Evolutionary conservation across 805 yeast species (phyloP), one percentile per base, ranked within the genome.

Genomic region (Middelhovenomyces tepae): DNA sequence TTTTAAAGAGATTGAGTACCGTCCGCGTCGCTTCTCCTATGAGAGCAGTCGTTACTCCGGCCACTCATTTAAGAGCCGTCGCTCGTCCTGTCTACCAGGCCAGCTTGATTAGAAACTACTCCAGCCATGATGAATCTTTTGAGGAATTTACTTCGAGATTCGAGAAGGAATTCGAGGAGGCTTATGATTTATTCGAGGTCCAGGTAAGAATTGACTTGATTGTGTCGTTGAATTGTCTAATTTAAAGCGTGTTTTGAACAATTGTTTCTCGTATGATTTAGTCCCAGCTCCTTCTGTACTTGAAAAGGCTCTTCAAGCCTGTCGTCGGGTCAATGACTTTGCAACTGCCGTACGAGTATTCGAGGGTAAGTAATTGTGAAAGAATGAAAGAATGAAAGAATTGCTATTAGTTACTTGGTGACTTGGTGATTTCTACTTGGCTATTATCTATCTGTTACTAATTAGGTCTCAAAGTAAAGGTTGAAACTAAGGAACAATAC

Each of bases 321-420:
- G 96, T 51, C 87, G 98, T 78, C 84, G 97, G 68, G 97, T 91
- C 48, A 85, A 91, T 65, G 98, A 91, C 69, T 84, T 84, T 67
- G 95, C 98, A 42, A 87, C 97, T 40, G 98, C 98, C 36, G 91
- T 86, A 49, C 83, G 98, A 69, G 95, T 94, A 37, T 91, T 91
- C 54, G 98, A 89, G 71, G 97, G 94, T 34, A 28, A 21, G 4
- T 13, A 15, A 32, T 7, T 8, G 15, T 16, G n/a, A n/a, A n/a
- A n/a, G n/a, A n/a, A n/a, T n/a, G n/a, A n/a, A n/a, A n/a, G n/a
- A n/a, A n/a, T n/a, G n/a, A n/a, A n/a, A n/a, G n/a, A n/a, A n/a
- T n/a, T n/a, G n/a, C n/a, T n/a, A n/a, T n/a, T n/a, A n/a, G n/a
- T n/a, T n/a, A n/a, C n/a, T n/a, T n/a, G n/a, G n/a, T n/a, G n/a